Base-by-base conservation (phyloP, 1,284 basidiomycete species). In the Filobasidium uniguttulatum region DNA sequence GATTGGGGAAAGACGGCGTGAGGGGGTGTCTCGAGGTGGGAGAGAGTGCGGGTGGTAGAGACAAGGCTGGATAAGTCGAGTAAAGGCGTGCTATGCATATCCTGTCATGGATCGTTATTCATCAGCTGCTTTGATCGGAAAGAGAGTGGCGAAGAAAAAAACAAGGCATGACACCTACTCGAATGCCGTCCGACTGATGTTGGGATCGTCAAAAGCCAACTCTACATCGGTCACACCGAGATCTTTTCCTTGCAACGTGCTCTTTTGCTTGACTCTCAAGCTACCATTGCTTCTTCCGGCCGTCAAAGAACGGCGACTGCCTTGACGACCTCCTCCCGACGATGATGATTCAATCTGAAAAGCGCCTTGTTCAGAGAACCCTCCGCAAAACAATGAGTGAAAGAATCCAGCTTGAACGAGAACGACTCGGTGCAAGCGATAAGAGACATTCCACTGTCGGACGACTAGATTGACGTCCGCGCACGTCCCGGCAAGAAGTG, bases 371-470 rank as follows among this genome's bases (percentile, higher is more conserved):
- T 72, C 88, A 8, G 75, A 72, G 62, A 88, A 91, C 2, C 85
- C 87, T 4, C 80, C 77, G 5, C 81, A 82, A 67, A 90, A 91
- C 17, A 90, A 74, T 28, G 82, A 79, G 47, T 78, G 76, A 69
- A 90, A 91, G 75, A 86, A 91, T 10, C 79, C 41, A n/a, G 85
- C 79, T 65, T 90, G 87, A 46, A 85, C 85, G 46, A 91, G 77
- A 30, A 91, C 78, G 52, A 89, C 81, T 29, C 80, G 75, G 68
- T 91, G 87, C 2, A 88, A 72, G 30, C 73, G 77, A 71, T 89
- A 91, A 31, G 79, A 70, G 1, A 83, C 82, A 45, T 72, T 68
- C 85, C 86, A 90, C 5, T 81, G 82, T 19, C 72, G 70, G 19
- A 89, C 75, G 48, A 76, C 72, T 49, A 91, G 71, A 37, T 79